These are phyloP conservation scores for Remersonia thermophila DNA, from an alignment of 2,329 filamentous ascomycete genomes.

Conservation along the genomic window DNA sequence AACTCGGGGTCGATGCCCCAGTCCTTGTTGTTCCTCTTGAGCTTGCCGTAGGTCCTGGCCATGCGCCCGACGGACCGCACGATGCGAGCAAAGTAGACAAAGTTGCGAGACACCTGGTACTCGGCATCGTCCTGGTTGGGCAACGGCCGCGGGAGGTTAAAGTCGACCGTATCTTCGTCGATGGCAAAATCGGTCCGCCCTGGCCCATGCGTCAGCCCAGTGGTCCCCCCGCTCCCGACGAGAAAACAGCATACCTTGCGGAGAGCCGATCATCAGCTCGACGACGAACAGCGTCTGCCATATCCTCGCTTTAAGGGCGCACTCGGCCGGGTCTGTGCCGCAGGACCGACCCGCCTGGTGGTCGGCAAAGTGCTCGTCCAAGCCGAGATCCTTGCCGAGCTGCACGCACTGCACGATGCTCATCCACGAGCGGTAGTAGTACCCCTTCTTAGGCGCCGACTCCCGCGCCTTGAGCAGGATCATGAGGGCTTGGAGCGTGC, in stretches of 20 bases:
- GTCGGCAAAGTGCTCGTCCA: slow-evolving; percentile 74
- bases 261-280: slow-evolving; percentile 85
- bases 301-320: slow-evolving; percentile 69
- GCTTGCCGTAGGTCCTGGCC: slow-evolving; percentile 58
- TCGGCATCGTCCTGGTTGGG: slow-evolving; percentile 63
- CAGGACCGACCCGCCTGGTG: slow-evolving; percentile 65
- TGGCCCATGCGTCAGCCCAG: slow-evolving; percentile 20
- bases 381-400: slow-evolving; percentile 82
- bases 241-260: slow-evolving; percentile 55
- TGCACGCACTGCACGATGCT: slow-evolving; percentile 81
- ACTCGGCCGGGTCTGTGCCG: slow-evolving; percentile 58
- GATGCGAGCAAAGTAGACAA: slow-evolving; percentile 65
- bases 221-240: not conserved
- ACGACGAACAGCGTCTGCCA: slow-evolving; percentile 83
- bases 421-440: slow-evolving; percentile 97
- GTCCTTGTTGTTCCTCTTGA: slow-evolving; percentile 56
- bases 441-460: slow-evolving; percentile 81
- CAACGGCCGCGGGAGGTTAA: slow-evolving; percentile 50
- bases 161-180: slow-evolving; percentile 62
- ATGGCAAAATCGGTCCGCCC: slow-evolving; percentile 71
- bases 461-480: slow-evolving; percentile 85
- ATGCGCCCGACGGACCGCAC: slow-evolving; percentile 69
- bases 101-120: slow-evolving; percentile 68
- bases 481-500: slow-evolving; percentile 80
- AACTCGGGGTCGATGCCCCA: slow-evolving; percentile 83